Conservation (phyloP, 2,329 filamentous ascomycete genomes). For the Fusarium keratoplasticum region DNA sequence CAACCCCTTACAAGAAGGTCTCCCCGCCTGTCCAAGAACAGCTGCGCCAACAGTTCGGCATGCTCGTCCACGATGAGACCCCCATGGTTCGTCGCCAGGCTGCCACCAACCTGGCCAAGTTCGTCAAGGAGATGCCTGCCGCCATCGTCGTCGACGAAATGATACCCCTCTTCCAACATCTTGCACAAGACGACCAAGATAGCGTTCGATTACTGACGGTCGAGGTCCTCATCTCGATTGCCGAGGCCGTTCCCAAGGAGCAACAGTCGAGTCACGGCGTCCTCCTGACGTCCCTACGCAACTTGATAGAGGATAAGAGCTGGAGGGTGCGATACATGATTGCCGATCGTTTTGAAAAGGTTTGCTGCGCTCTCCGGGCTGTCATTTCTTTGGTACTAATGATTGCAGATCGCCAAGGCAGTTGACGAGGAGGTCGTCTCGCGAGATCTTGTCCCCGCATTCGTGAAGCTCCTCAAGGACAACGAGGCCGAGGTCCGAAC, state of each 20-base stretch:
- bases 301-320: slow-evolving; percentile 98
- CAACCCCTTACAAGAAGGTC: slow-evolving; percentile 91
- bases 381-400: slow-evolving; percentile 17
- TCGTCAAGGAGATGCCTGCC: slow-evolving; percentile 96
- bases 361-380: slow-evolving; percentile 47
- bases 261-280: slow-evolving; percentile 97
- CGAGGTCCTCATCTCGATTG: slow-evolving; percentile 94
- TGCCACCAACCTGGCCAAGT: slow-evolving; percentile 95
- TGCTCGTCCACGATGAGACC: slow-evolving; percentile 96
- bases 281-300: slow-evolving; percentile 88
- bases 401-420: slow-evolving; percentile 88
- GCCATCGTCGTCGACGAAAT: slow-evolving; percentile 96
- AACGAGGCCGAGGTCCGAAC: slow-evolving; percentile 98
- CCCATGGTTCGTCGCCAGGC: slow-evolving; percentile 98
- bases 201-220: slow-evolving; percentile 96
- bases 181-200: slow-evolving; percentile 96
- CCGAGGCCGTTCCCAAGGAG: slow-evolving; percentile 97
- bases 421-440: slow-evolving; percentile 97
- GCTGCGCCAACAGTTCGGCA: slow-evolving; percentile 90
- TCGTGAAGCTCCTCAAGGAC: slow-evolving; percentile 97
- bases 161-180: slow-evolving; percentile 98
- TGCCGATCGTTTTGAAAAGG: slow-evolving; percentile 97
- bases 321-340: slow-evolving; percentile 99
- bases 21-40: slow-evolving; percentile 88
- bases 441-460: slow-evolving; percentile 93